Conservation (phyloP, 257 asterid genomes). For the Gentiana dahurica region DNA sequence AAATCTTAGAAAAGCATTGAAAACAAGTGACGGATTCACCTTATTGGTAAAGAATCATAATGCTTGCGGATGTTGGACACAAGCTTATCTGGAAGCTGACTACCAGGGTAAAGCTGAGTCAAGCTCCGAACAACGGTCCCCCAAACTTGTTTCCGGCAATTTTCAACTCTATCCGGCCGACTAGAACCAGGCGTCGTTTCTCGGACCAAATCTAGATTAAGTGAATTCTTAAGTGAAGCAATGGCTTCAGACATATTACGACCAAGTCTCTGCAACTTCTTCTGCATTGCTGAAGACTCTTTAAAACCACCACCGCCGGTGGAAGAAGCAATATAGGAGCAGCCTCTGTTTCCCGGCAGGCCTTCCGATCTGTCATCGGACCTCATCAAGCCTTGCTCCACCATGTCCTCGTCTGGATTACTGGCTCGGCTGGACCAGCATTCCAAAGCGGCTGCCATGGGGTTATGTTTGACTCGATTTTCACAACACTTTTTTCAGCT, state of each 20-base stretch:
- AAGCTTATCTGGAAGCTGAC: constrained; percentile 92
- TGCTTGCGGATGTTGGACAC: constrained; percentile 90
- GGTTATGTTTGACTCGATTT: background rate
- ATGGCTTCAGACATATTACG: constrained; percentile 93
- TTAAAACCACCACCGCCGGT: constrained; percentile 25
- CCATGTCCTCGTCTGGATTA: constrained; percentile 88
- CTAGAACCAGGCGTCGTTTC: constrained; percentile 37
- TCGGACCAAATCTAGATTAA: constrained; percentile 62
- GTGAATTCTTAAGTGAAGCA: constrained; percentile 75
- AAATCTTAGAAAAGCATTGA: background rate
- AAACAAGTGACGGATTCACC: constrained; percentile 25
- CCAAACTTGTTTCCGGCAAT: constrained; percentile 80
- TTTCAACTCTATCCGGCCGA: constrained; percentile 26
- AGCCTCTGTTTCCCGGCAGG: constrained; percentile 20
- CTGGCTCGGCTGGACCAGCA: constrained; percentile 95
- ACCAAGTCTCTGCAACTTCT: constrained; percentile 66
- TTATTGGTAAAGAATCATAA: constrained; percentile 88
- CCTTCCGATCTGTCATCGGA: constrained; percentile 79
- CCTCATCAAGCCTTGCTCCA: constrained; percentile 87
- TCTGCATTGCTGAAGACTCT: constrained; percentile 70
- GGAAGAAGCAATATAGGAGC: constrained; percentile 13
- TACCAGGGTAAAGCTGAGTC: constrained; percentile 95
- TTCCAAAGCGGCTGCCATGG: constrained; percentile 91
- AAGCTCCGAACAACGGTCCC: constrained; percentile 76
- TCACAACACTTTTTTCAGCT: background rate